A percentile compares a stretch with the other conserved stretches of the same genome.
These are phyloP conservation scores for Abelmoschus esculentus DNA, from an alignment of 345 rosid genomes.

Conservation along the genomic window DNA sequence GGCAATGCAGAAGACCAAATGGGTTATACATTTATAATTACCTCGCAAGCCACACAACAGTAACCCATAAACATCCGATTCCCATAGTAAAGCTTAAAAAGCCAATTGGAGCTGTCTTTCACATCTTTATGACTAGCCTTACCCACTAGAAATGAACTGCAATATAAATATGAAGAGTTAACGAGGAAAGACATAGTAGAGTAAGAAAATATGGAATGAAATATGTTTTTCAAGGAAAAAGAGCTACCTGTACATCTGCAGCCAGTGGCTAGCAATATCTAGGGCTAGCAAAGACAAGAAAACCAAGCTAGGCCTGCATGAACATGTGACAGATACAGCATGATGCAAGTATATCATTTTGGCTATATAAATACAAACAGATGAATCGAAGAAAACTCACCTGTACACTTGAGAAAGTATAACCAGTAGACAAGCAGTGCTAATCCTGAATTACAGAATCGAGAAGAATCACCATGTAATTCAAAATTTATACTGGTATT, in stretches of 20 bases:
- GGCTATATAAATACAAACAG: not conserved
- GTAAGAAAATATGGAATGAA: not conserved
- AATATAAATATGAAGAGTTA: constrained; percentile 19
- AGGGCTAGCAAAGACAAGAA: constrained; percentile 79
- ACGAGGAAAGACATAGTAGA: constrained; percentile 1
- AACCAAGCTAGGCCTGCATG: constrained; percentile 77
- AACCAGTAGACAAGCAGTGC: constrained; percentile 90
- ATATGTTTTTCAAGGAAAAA: not conserved
- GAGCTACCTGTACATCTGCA: constrained; percentile 86
- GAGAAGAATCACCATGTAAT: constrained; percentile 5
- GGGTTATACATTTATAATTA: constrained; percentile 19
- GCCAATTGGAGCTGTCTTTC: constrained; percentile 87
- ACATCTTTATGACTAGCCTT: constrained; percentile 92
- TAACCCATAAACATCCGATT: constrained; percentile 86
- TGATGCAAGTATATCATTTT: not conserved
- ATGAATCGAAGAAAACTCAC: constrained; percentile 20
- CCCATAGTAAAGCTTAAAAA: constrained; percentile 85
- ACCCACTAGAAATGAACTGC: constrained; percentile 85
- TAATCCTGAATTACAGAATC: constrained; percentile 47
- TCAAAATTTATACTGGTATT: not conserved
- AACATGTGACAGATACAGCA: constrained; percentile 7
- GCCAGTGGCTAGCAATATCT: constrained; percentile 92
- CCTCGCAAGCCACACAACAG: constrained; percentile 95
- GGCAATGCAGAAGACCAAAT: not conserved
- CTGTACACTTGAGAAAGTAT: constrained; percentile 84